These are phyloP conservation scores for Hibiscus mutabilis DNA, from an alignment of 345 rosid species.

Conservation along the genomic window DNA sequence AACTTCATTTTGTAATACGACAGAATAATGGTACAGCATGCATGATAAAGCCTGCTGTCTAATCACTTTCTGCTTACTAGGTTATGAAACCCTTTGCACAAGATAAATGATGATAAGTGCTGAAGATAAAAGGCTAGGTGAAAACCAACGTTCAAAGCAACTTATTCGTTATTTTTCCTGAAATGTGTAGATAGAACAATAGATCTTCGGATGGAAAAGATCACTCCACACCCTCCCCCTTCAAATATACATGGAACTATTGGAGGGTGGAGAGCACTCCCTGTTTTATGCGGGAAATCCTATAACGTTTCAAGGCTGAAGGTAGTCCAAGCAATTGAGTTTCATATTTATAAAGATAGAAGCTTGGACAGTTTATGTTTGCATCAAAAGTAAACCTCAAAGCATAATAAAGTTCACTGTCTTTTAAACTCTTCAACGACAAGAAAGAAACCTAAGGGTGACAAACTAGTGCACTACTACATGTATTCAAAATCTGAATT, in stretches of 20 bases:
- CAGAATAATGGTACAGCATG: not conserved
- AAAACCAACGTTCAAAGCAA: not conserved
- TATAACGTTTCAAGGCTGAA: not conserved
- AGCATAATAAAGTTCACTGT: not conserved
- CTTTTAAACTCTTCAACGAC: not conserved
- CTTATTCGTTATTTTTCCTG: not conserved
- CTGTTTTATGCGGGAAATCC: not conserved
- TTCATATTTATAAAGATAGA: not conserved
- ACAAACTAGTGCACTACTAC: not conserved
- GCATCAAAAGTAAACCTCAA: not conserved
- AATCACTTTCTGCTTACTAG: too few relatives aligned
- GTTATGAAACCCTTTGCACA: too few relatives aligned
- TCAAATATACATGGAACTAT: not conserved
- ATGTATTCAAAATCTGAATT: too few relatives aligned
- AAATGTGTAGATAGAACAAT: too few relatives aligned
- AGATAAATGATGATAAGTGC: too few relatives aligned
- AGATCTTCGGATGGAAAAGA: not conserved
- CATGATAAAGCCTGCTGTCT: too few relatives aligned
- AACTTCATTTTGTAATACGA: not conserved
- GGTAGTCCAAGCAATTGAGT: not conserved
- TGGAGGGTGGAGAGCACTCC: not conserved
- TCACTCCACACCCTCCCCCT: not conserved
- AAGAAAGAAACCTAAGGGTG: not conserved
- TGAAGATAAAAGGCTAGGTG: too few relatives aligned
- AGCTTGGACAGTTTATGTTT: not conserved